These are phyloP conservation scores for Plasmodium fragile DNA, from an alignment of 169 alveolate genomes.

Conservation along the genomic window DNA sequence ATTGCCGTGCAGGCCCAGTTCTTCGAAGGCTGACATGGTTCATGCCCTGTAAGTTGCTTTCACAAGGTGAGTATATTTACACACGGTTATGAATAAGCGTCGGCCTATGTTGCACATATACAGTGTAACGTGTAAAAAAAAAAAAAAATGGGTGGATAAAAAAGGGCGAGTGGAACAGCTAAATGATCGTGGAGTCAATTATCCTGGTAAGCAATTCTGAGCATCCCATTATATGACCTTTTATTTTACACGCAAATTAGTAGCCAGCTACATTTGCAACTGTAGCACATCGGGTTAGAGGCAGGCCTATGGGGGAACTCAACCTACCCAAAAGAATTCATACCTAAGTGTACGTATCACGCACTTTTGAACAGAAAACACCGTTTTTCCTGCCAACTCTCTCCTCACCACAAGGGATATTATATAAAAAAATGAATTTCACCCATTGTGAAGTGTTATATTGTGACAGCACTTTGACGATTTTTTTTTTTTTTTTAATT, in stretches of 20 bases:
- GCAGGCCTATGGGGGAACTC: background rate
- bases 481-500: background rate
- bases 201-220: background rate
- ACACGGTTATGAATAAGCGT: background rate
- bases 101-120: background rate
- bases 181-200: background rate
- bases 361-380: background rate
- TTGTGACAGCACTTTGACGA: background rate
- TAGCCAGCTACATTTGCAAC: background rate
- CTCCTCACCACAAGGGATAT: background rate
- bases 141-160: background rate
- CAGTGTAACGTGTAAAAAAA: background rate
- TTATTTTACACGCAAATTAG: background rate
- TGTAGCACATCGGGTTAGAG: background rate
- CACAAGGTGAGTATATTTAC: background rate
- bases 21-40: conserved; percentile 72
- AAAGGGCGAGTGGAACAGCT: background rate
- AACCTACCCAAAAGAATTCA: background rate
- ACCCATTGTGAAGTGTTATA: background rate
- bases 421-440: background rate
- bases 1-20: conserved; percentile 41
- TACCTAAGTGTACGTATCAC: background rate
- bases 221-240: background rate
- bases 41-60: background rate
- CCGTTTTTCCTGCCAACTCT: background rate